A percentile compares a stretch with the other conserved stretches of the same genome.
Evolutionary conservation across 164 flowering plant genomes (phyloP).

Genomic region (Vitis rupestris): DNA sequence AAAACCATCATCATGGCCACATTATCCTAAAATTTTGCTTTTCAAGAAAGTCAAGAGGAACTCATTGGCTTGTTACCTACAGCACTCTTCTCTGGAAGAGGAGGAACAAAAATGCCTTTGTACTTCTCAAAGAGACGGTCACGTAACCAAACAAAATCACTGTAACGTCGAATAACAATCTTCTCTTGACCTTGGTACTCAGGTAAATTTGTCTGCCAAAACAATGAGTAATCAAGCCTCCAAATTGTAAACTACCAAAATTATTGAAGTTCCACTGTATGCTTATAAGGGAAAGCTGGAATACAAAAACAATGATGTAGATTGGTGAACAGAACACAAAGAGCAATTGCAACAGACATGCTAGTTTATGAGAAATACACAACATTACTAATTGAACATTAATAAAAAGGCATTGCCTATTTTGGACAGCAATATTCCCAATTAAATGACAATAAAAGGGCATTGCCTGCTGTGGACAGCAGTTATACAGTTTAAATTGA

Average conservation of each 20-base stretch:
- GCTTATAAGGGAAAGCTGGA: neutral
- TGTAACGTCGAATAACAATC: slow-evolving; percentile 95
- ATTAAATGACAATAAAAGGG: no score
- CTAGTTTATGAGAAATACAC: neutral
- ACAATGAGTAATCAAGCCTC: neutral
- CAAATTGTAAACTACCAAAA: no score
- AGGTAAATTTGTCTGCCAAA: slow-evolving; percentile 82
- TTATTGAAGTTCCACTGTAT: no score
- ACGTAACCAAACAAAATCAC: slow-evolving; percentile 95
- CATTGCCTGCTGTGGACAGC: neutral
- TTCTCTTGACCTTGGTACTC: slow-evolving; percentile 94
- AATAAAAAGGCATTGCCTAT: no score
- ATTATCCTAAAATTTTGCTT: neutral
- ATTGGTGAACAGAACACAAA: no score
- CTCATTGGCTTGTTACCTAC: slow-evolving; percentile 58
- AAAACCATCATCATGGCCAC: neutral
- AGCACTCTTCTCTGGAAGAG: slow-evolving; percentile 97
- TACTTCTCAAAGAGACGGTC: slow-evolving; percentile 92
- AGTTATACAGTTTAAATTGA: neutral
- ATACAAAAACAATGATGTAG: neutral
- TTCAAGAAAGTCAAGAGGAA: neutral
- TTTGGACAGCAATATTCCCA: no score
- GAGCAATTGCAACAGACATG: neutral
- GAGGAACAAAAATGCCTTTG: slow-evolving; percentile 95
- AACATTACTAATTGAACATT: no score